A percentile compares a stretch with the other conserved stretches of the same genome.
phyloP scores from a whole-genome alignment of 352 stramenopile genomes.

The Phytophthora foliorum region DNA sequence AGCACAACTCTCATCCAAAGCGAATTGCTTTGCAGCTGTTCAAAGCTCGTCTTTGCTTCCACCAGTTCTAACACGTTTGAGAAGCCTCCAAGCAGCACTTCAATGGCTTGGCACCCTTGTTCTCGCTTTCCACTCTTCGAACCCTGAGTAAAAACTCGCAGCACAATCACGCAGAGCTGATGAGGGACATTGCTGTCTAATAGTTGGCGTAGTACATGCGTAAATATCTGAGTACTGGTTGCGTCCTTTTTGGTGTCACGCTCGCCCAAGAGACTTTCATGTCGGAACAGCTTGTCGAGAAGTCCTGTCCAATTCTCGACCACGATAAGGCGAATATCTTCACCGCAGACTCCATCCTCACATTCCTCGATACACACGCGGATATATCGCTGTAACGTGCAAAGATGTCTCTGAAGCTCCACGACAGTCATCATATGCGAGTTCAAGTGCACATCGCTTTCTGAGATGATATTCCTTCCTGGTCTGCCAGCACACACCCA shows the following conservation, averaged over 20 bases:
- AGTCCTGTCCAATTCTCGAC: constrained; percentile 11
- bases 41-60: constrained; percentile 2
- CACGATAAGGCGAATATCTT: not conserved
- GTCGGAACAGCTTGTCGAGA: constrained; percentile 13
- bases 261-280: not conserved
- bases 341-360: not conserved
- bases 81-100: constrained; percentile 17
- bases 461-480: not conserved
- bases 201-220: not conserved
- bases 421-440: constrained; percentile 24
- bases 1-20: constrained; percentile 7
- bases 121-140: constrained; percentile 16
- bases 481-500: constrained; percentile 16
- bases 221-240: not conserved
- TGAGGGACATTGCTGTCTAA: constrained; percentile 11
- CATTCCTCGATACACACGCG: constrained; percentile 3
- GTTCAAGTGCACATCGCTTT: not conserved
- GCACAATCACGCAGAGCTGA: constrained; percentile 8
- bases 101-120: constrained; percentile 1
- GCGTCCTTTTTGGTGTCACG: not conserved
- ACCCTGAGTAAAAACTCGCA: constrained; percentile 17
- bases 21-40: constrained; percentile 9
- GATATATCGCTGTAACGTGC: constrained; percentile 4
- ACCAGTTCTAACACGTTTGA: constrained; percentile 14
- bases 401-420: constrained; percentile 3